Evolutionary conservation across 2,329 filamentous ascomycete species (phyloP).

Genomic region (Tympanopsis confertula): DNA sequence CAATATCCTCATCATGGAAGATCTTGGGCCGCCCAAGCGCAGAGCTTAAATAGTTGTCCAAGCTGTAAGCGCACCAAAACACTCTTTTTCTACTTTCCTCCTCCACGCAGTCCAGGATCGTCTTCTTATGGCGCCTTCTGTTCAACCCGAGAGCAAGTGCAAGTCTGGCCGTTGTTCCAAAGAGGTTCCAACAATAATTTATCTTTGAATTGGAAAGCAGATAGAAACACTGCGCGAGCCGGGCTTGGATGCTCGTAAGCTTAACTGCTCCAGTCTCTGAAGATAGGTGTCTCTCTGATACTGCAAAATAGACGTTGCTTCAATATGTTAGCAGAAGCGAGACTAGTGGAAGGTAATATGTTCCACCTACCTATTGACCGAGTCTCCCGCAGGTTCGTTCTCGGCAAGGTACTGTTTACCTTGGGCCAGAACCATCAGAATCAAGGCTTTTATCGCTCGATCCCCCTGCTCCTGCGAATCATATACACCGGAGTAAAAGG

Average conservation of each 20-base stretch:
- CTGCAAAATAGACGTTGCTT: not conserved
- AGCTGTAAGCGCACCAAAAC: constrained; percentile 22
- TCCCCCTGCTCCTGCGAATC: constrained; percentile 12
- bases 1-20: constrained; percentile 15
- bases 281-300: not conserved
- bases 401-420: constrained; percentile 25
- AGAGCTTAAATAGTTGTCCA: constrained; percentile 24
- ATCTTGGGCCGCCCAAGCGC: constrained; percentile 21
- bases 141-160: constrained; percentile 22
- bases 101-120: constrained; percentile 5
- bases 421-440: constrained; percentile 40
- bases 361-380: constrained; percentile 3
- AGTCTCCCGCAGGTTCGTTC: constrained; percentile 7
- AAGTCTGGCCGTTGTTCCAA: constrained; percentile 21
- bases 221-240: constrained; percentile 14
- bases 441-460: constrained; percentile 23
- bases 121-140: constrained; percentile 7
- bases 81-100: constrained; percentile 20
- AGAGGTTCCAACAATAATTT: constrained; percentile 21
- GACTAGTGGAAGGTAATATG: not conserved
- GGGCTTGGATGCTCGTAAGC: constrained; percentile 9
- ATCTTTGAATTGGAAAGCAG: constrained; percentile 21
- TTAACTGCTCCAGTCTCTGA: constrained; percentile 7
- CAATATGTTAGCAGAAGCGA: not conserved
- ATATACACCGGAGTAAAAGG: constrained; percentile 22